Percentiles rank a stretch among this genome's conserved stretches.
Evolutionary conservation across 768 basidiomycete genomes (phyloP).

Genomic region (Macrolepiota fuliginosa): DNA sequence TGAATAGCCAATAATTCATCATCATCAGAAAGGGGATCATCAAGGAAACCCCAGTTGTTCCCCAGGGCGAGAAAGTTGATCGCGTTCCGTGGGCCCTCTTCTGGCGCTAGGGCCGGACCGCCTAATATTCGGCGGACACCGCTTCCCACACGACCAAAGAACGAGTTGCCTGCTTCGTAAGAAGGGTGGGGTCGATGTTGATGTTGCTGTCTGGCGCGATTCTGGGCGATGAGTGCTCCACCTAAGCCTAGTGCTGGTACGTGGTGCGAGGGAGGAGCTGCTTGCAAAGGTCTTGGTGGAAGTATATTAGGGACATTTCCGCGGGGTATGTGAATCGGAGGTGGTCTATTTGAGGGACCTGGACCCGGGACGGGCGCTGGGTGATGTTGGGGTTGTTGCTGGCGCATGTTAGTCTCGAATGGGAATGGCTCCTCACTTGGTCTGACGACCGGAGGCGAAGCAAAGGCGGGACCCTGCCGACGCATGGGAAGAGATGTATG

Average conservation of each 20-base stretch:
- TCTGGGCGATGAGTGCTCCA: conserved; percentile 53
- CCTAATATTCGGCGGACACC: conserved; percentile 13
- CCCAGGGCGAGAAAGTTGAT: conserved; percentile 5
- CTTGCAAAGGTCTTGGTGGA: conserved; percentile 20
- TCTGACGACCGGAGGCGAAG: conserved; percentile 42
- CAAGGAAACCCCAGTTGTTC: conserved; percentile 6
- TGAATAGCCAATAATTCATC: conserved; percentile 4
- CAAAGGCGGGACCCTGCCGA: conserved; percentile 27
- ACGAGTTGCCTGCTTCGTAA: background rate
- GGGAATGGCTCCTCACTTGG: conserved; percentile 50
- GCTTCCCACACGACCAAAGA: conserved; percentile 12
- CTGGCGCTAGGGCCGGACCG: conserved; percentile 9
- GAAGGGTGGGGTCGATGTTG: background rate
- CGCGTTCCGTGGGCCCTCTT: background rate
- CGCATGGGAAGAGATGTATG: conserved; percentile 38
- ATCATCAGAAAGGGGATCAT: background rate
- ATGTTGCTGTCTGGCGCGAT: conserved; percentile 21
- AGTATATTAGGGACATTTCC: conserved; percentile 17
- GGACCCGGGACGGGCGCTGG: conserved; percentile 22
- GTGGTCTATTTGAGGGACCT: conserved; percentile 21
- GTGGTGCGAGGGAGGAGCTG: conserved; percentile 50
- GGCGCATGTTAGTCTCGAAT: conserved; percentile 36
- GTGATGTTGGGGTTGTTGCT: conserved; percentile 4
- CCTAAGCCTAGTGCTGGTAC: conserved; percentile 63
- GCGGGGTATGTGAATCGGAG: conserved; percentile 13